These are phyloP conservation scores for Calonectria naviculata DNA, from an alignment of 2,329 filamentous ascomycete species.

Conservation along the genomic window DNA sequence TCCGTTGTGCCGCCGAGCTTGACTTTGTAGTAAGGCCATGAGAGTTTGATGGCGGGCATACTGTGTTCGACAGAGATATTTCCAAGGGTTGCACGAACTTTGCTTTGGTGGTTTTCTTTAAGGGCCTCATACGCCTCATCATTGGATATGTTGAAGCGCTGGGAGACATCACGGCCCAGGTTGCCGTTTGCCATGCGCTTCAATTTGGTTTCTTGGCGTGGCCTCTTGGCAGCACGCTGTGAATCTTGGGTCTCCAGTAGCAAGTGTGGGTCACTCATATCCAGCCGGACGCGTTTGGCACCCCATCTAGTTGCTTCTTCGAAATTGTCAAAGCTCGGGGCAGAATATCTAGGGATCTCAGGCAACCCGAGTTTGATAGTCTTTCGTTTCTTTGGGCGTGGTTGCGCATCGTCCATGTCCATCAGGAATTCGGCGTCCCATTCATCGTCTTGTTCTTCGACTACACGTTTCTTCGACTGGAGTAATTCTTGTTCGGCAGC, in stretches of 20 bases:
- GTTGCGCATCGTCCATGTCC: conserved; percentile 58
- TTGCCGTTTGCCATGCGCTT: conserved; percentile 77
- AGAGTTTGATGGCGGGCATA: conserved; percentile 88
- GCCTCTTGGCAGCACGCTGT: conserved; percentile 71
- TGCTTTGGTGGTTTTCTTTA: conserved; percentile 97
- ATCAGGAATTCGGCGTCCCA: conserved; percentile 72
- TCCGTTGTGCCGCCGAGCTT: conserved; percentile 79
- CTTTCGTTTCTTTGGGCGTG: conserved; percentile 76
- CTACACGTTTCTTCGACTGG: conserved; percentile 45
- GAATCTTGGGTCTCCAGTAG: conserved; percentile 82
- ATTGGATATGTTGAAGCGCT: conserved; percentile 95
- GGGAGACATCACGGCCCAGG: conserved; percentile 77
- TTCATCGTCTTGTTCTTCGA: conserved; percentile 65
- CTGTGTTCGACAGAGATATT: conserved; percentile 95
- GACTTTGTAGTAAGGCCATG: conserved; percentile 96
- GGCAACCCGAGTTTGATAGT: conserved; percentile 69
- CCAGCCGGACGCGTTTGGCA: conserved; percentile 83
- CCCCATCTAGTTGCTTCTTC: conserved; percentile 77
- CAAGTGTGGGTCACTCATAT: conserved; percentile 89
- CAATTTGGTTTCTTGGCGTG: conserved; percentile 65
- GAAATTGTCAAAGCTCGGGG: conserved; percentile 84
- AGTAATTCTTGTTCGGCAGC: conserved; percentile 45
- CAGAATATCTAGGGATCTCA: conserved; percentile 67
- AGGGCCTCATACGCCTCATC: conserved; percentile 95
- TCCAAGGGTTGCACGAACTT: conserved; percentile 91